phyloP scores from a whole-genome alignment of 306 rosid genomes.

The Betula pendula region DNA sequence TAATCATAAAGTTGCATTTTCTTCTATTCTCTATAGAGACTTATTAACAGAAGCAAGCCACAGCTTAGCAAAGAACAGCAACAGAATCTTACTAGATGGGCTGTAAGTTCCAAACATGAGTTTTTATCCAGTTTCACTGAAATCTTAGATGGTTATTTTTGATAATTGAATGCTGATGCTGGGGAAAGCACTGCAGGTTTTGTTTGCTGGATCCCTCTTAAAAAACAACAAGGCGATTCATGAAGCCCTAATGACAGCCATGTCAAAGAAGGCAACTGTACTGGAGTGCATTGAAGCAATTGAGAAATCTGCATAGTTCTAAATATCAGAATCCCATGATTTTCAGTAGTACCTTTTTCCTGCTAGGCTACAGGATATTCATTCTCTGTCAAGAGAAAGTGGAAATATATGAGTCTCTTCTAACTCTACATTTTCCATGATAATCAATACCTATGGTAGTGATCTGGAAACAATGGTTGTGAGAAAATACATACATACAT shows the following conservation, averaged over 20 bases:
- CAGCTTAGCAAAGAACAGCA: conserved; percentile 86
- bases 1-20: neutral
- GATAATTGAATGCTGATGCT: neutral
- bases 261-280: conserved; percentile 68
- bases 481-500: too few species aligned
- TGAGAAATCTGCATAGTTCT: conserved; percentile 56
- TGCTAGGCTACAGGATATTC: neutral
- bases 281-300: conserved; percentile 81
- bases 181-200: conserved; percentile 45
- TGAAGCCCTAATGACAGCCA: conserved; percentile 67
- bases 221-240: conserved; percentile 69
- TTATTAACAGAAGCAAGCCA: conserved; percentile 90
- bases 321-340: neutral
- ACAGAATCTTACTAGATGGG: conserved; percentile 98
- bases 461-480: too few species aligned
- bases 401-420: neutral
- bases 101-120: conserved; percentile 54
- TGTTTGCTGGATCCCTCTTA: conserved; percentile 78
- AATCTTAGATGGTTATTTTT: conserved; percentile 5
- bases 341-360: neutral
- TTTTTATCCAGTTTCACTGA: neutral
- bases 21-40: conserved; percentile 46
- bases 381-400: neutral
- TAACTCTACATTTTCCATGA: neutral
- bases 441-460: too few species aligned